Evolutionary conservation across 108 stramenopile genomes (phyloP).

Genomic region (Fistulifera solaris): DNA sequence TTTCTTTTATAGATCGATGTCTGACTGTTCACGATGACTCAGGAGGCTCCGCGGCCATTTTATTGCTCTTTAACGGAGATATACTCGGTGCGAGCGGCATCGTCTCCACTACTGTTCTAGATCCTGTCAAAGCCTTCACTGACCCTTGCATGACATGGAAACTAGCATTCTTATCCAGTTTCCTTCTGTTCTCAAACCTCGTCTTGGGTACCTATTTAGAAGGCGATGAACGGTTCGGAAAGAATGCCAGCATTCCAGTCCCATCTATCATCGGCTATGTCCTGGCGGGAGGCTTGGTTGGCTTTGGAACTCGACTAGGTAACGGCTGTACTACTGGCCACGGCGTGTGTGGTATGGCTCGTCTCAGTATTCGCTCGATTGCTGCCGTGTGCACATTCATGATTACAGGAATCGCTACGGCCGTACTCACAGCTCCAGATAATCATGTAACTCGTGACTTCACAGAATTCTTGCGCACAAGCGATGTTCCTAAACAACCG

Average conservation of each 20-base stretch:
- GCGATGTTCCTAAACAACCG: no score
- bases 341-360: slow-evolving; percentile 78
- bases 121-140: slow-evolving; percentile 24
- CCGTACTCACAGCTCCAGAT: no score
- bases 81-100: slow-evolving; percentile 65
- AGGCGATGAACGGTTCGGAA: no score
- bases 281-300: slow-evolving; percentile 57
- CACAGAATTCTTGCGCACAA: no score
- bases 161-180: slow-evolving; percentile 39
- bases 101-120: slow-evolving; percentile 26
- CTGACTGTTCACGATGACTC: no score
- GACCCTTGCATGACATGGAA: slow-evolving; percentile 39
- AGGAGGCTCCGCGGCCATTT: slow-evolving; percentile 31
- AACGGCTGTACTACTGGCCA: slow-evolving; percentile 65
- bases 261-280: slow-evolving; percentile 29
- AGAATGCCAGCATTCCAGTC: neutral
- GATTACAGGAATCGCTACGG: slow-evolving; percentile 38
- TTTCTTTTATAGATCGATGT: no score
- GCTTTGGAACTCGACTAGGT: slow-evolving; percentile 64
- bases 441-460: no score
- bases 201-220: slow-evolving; percentile 7
- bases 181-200: slow-evolving; percentile 31
- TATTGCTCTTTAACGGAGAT: slow-evolving; percentile 55
- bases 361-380: slow-evolving; percentile 61
- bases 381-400: slow-evolving; percentile 76